phyloP scores from a whole-genome alignment of 148 eudicot species.

The Vaccinium myrtillus region DNA sequence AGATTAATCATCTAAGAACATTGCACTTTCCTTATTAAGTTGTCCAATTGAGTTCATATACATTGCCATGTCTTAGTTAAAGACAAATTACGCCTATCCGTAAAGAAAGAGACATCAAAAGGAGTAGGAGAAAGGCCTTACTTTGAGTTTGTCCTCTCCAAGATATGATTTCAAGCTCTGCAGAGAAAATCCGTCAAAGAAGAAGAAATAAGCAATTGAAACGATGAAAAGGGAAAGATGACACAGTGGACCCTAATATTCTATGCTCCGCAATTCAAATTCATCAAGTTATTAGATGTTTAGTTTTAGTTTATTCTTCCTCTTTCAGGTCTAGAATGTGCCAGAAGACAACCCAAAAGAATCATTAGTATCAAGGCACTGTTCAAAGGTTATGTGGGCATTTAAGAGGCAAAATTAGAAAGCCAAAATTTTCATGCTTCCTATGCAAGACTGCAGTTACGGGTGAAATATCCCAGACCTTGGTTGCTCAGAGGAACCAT shows the following conservation, averaged over 20 bases:
- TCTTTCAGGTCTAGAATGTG: background rate
- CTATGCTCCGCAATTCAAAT: background rate
- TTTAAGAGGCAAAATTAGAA: background rate
- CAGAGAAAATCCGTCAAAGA: slow-evolving; percentile 16
- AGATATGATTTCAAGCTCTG: slow-evolving; percentile 84
- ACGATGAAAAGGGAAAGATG: background rate
- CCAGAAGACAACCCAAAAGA: background rate
- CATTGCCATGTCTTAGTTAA: background rate
- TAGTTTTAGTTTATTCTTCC: background rate
- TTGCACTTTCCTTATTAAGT: background rate
- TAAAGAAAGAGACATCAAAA: background rate
- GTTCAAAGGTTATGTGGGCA: background rate
- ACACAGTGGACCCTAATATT: background rate
- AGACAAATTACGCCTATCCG: background rate
- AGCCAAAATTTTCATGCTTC: background rate
- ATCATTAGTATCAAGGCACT: background rate
- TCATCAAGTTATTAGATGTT: background rate
- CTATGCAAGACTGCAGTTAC: background rate
- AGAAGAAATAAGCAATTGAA: background rate
- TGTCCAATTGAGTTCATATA: background rate
- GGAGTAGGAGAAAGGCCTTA: slow-evolving; percentile 23
- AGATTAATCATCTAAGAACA: background rate
- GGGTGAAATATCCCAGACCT: background rate
- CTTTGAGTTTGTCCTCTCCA: slow-evolving; percentile 93
- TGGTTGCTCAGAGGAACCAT: background rate